Conservation (phyloP, 345 rosid genomes). For the Kandelia obovata region DNA sequence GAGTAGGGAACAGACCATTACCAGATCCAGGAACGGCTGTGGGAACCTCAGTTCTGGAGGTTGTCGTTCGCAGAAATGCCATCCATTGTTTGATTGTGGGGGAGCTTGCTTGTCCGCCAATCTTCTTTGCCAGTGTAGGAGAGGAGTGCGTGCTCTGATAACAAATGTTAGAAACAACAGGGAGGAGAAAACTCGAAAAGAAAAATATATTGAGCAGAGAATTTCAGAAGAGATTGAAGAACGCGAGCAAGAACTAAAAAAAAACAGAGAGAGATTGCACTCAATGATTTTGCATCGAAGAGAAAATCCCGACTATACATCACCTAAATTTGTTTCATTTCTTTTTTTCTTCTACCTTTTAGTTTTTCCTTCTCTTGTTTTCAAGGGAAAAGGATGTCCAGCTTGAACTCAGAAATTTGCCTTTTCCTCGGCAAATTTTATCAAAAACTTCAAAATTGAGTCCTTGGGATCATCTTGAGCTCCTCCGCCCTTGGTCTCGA, state of each 20-base stretch:
- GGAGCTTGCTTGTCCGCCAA: too few species aligned
- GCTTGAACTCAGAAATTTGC: constrained; percentile 56
- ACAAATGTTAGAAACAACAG: too few species aligned
- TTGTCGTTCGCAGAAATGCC: too few species aligned
- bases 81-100: too few species aligned
- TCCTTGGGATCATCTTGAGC: constrained; percentile 44
- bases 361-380: neutral
- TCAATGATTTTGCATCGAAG: constrained; percentile 33
- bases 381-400: constrained; percentile 11
- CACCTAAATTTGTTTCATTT: constrained; percentile 16
- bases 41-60: too few species aligned
- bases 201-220: too few species aligned
- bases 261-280: constrained; percentile 8
- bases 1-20: too few species aligned
- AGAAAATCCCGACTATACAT: constrained; percentile 65
- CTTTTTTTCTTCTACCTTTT: neutral
- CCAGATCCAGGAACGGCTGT: too few species aligned
- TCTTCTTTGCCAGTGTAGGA: too few species aligned
- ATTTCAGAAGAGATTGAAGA: too few species aligned
- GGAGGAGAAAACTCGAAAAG: too few species aligned
- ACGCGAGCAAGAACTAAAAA: neutral
- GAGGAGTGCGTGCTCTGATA: too few species aligned
- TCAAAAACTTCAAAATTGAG: constrained; percentile 83
- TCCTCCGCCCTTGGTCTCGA: constrained; percentile 48
- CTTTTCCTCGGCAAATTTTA: constrained; percentile 58